A percentile compares a stretch with the other conserved stretches of the same genome.
Evolutionary conservation across 2,329 filamentous ascomycete species (phyloP).

Genomic region (Septoria linicola): DNA sequence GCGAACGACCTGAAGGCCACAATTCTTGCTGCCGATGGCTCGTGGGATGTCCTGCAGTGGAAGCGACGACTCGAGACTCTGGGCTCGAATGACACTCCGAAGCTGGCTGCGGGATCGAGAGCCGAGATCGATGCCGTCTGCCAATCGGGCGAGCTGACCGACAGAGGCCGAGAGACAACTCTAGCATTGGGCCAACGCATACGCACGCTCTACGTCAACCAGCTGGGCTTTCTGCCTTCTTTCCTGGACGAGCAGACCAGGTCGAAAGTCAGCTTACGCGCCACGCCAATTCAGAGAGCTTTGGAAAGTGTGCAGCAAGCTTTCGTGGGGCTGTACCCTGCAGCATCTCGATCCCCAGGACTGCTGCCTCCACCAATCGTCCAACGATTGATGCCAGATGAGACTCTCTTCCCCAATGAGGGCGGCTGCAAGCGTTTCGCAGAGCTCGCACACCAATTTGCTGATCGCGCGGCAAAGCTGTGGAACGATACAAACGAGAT

Average conservation of each 20-base stretch:
- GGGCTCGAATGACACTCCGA: slow-evolving; percentile 58
- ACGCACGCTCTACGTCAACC: slow-evolving; percentile 51
- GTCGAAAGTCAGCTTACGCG: slow-evolving; percentile 45
- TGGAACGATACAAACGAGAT: slow-evolving; percentile 70
- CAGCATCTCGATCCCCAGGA: slow-evolving; percentile 42
- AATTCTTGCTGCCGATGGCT: slow-evolving; percentile 55
- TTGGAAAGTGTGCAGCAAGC: slow-evolving; percentile 53
- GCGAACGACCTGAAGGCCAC: slow-evolving; percentile 68
- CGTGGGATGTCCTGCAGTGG: slow-evolving; percentile 61
- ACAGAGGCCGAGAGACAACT: slow-evolving; percentile 51
- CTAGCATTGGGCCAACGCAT: slow-evolving; percentile 49
- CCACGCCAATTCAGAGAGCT: slow-evolving; percentile 52
- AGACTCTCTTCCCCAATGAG: slow-evolving; percentile 54
- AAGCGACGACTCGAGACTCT: slow-evolving; percentile 81
- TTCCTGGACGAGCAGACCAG: slow-evolving; percentile 40
- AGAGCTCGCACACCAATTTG: slow-evolving; percentile 50
- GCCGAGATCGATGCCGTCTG: slow-evolving; percentile 79
- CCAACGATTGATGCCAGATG: slow-evolving; percentile 47
- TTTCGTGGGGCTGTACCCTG: slow-evolving; percentile 51
- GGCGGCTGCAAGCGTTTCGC: slow-evolving; percentile 50
- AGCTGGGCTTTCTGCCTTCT: slow-evolving; percentile 50
- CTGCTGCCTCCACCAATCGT: slow-evolving; percentile 48
- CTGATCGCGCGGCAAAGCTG: slow-evolving; percentile 47
- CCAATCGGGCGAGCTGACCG: slow-evolving; percentile 57
- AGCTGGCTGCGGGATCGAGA: slow-evolving; percentile 64